Percentiles rank a stretch among this genome's conserved stretches.
phyloP scores from a whole-genome alignment of 768 basidiomycete genomes.

The Fomitopsis serialis region DNA sequence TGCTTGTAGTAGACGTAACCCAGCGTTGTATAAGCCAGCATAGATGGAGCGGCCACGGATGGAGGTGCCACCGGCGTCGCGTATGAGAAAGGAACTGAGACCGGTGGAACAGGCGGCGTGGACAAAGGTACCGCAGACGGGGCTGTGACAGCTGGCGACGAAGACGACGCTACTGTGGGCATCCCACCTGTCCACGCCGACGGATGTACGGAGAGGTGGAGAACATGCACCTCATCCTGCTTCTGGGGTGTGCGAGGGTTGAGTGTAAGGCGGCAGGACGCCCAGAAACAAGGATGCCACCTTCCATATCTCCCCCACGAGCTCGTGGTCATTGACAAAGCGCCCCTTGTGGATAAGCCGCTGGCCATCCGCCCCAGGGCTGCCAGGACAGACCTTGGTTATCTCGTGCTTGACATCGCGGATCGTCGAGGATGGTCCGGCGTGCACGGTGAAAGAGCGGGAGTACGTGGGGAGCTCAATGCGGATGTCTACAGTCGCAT shows the following conservation, averaged over 20 bases:
- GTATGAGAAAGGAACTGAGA: not conserved
- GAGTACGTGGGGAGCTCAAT: slow-evolving; percentile 77
- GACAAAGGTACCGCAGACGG: not conserved
- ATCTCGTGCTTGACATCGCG: slow-evolving; percentile 67
- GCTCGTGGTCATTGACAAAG: slow-evolving; percentile 58
- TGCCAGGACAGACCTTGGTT: slow-evolving; percentile 50
- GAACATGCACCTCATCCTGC: slow-evolving; percentile 49
- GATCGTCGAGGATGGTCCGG: slow-evolving; percentile 44
- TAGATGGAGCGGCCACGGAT: not conserved
- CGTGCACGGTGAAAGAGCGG: slow-evolving; percentile 55
- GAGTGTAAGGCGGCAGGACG: not conserved
- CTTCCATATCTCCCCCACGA: slow-evolving; percentile 66
- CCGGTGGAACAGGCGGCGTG: not conserved
- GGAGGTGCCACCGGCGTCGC: not conserved
- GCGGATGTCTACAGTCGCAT: slow-evolving; percentile 36
- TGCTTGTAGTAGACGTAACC: slow-evolving; percentile 21
- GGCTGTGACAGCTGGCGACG: not conserved
- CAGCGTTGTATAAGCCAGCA: slow-evolving; percentile 14
- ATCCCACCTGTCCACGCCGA: slow-evolving; percentile 54
- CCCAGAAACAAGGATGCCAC: slow-evolving; percentile 28
- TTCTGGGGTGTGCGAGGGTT: slow-evolving; percentile 31
- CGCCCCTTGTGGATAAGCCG: slow-evolving; percentile 74
- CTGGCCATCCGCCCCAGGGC: slow-evolving; percentile 66
- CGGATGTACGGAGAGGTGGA: slow-evolving; percentile 78
- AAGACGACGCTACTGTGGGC: not conserved